Base-by-base conservation (phyloP, 2,329 filamentous ascomycete genomes). In the Neospermospora avenae region DNA sequence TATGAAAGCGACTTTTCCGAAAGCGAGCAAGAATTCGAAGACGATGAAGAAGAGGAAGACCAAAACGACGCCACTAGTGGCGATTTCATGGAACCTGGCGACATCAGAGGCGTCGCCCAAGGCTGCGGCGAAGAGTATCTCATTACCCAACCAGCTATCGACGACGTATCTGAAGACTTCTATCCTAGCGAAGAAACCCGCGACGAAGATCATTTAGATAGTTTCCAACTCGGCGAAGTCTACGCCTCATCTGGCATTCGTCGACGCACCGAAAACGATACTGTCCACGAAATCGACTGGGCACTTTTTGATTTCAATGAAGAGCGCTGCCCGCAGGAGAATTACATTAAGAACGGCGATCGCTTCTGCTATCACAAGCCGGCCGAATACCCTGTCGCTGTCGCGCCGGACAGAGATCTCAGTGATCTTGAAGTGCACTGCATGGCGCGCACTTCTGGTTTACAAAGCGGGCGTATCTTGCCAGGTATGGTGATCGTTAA, bases 231-330 rank as follows among this genome's bases (percentile, higher is more conserved):
- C 1, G 93, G 93, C 3, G 86, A 91, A 69, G 80, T 98, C 3
- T 91, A 96, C 69, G 93, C 93, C 0, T 96, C 91, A 0, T 96
- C 92, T 22, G 93, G 93, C 6, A 89, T 98, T 60, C 86, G 91
- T 4, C 85, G 93, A 31, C 87, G 89, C 71, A 81, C 79, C 55
- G 82, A 87, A 61, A 81, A 88, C 62, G 86, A 88, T 4, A 77
- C 96, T 24, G 80, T 90, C 5, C 93, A 97, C 72, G 93, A 98
- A 74, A 92, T 98, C 46, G 93, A 98, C 74, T 98, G 93, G 93
- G 92, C 93, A 0, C 78, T 98, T 2, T 92, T 98, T 68, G 85
- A 90, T 66, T 90, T 98, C 64, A 79, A 88, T 11, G 80, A 87
- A 3, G 82, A 87, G 11, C 85, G 93, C 1, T 77, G 87, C 14